These are phyloP conservation scores for Discostella pseudostelligera DNA, from an alignment of 108 stramenopile species.

Conservation along the genomic window DNA sequence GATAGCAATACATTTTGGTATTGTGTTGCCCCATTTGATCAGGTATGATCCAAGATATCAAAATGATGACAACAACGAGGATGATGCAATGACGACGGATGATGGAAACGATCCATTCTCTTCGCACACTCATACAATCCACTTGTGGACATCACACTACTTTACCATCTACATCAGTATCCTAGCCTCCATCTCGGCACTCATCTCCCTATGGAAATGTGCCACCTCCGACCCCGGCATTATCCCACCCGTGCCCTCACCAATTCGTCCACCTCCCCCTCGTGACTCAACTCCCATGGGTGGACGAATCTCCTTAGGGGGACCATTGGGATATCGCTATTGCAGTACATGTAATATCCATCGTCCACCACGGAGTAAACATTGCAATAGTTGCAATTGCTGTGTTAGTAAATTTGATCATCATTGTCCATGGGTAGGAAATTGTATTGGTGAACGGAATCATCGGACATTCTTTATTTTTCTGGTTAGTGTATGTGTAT, in stretches of 20 bases:
- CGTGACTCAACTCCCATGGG: slow-evolving; percentile 41
- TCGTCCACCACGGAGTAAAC: slow-evolving; percentile 89
- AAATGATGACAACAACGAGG: no score
- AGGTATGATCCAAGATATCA: slow-evolving; percentile 24
- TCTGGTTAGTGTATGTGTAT: slow-evolving; percentile 48
- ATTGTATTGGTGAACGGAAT: slow-evolving; percentile 94
- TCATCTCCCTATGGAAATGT: slow-evolving; percentile 67
- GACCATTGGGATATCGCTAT: slow-evolving; percentile 82
- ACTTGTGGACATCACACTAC: slow-evolving; percentile 31
- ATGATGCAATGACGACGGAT: background rate
- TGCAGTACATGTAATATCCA: slow-evolving; percentile 87
- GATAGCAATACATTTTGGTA: slow-evolving; percentile 45
- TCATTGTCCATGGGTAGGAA: slow-evolving; percentile 89
- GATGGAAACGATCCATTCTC: no score
- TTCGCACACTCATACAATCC: slow-evolving; percentile 6
- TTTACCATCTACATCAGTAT: slow-evolving; percentile 44
- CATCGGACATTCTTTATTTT: slow-evolving; percentile 86
- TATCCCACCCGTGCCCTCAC: slow-evolving; percentile 66
- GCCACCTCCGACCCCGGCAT: slow-evolving; percentile 87
- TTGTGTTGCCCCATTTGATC: slow-evolving; percentile 52
- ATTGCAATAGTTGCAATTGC: slow-evolving; percentile 92
- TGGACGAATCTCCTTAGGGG: slow-evolving; percentile 57
- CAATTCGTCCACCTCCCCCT: slow-evolving; percentile 64
- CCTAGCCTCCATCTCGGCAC: slow-evolving; percentile 29
- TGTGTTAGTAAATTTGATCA: slow-evolving; percentile 95